Evolutionary conservation across 2,329 filamentous ascomycete species (phyloP), one percentile per base, ranked within the genome.

Genomic region (Venturiaceae sp.): DNA sequence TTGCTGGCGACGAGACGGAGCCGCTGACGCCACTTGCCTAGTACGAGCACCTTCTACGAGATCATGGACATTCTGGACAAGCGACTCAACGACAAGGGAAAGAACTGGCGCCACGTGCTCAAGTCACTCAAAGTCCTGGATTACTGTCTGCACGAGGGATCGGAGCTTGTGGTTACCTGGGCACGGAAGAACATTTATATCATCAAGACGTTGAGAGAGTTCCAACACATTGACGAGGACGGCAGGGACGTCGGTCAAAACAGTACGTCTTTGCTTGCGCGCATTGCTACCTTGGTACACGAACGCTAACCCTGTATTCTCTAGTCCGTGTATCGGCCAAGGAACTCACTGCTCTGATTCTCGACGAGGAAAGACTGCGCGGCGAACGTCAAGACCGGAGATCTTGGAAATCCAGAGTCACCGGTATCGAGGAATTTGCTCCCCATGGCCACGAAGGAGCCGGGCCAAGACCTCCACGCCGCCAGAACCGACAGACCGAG

Each of bases 1-100:
- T 30, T 5, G 44, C 5, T 1, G 30, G 44, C 23, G 30, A 41
- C 33, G 26, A 5, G 21, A 26, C 11, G 33, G 21, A 19, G n/a
- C 39, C 52, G 16, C 44, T 50, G 44, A 50, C 44, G 44, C 28
- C 13, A 23, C 44, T n/a, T n/a, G n/a, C n/a, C 13, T 30, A 50
- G 44, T 70, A 92, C 91, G 36, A 92, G 88, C 74, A 94, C 97
- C 72, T 99, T 99, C 77, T 96, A 96, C 77, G 92, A 99, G 72
- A 96, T 99, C 68, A 96, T 99, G 87, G 94, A 99, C 73, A 99
- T 99, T 90, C 80, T 99, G 65, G 94, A 99, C 76, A 97, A 97
- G 79, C 87, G 94, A 65, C 78, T 99, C 68, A 99, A 99, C 68
- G 94, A 99, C 75, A 97, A 99, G 75, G 94, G 94, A 69, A 99